Base-by-base conservation (phyloP, 164 flowering plant genomes). In the Chimonanthus salicifolius region DNA sequence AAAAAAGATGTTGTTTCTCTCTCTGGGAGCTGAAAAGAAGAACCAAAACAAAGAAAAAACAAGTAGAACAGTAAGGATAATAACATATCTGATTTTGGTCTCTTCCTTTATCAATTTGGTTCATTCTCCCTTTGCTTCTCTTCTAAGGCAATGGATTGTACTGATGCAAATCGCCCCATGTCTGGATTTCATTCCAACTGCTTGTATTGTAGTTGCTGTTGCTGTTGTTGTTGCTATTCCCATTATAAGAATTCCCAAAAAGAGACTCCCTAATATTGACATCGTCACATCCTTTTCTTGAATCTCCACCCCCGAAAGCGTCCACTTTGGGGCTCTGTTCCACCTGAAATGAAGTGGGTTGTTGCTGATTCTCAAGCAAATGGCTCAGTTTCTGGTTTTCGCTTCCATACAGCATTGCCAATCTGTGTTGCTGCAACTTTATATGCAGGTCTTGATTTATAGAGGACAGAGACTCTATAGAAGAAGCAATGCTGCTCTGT, bases 371-470 rank as follows among this genome's bases (percentile, higher is more conserved):
- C 33, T 54, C 60, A 54, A 54, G 11, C 60, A 54, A 54, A 54
- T 4, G 49, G 48, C 18, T 68, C 2, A 73, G 81, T 49, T 86
- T 73, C 16, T 82, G 70, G 48, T 73, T 71, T 7, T 78, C 83
- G 7, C 79, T 81, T 20, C 84, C 88, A 64, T 83, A 83, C 10
- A 88, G 76, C 88, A 85, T 78, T 6, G 89, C 85, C n/a, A 89
- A 20, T 71, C 94, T 83, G 58, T 92, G 95, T 68, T 90, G 94
- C 78, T 92, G 97, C 71, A 92, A 72, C 79, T 88, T 92, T 95
- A 92, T 88, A 83, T 92, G 97, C 71, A 92, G 74, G 64, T 92
- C 94, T 74, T 89, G 92, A 83, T 92, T 92, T n/a, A 90, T 86
- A 4, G 80, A 86, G 74, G 95, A 89, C 84, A 92, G 82, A 4